Conservation (phyloP, 805 yeast species). For the Candida maesae region DNA sequence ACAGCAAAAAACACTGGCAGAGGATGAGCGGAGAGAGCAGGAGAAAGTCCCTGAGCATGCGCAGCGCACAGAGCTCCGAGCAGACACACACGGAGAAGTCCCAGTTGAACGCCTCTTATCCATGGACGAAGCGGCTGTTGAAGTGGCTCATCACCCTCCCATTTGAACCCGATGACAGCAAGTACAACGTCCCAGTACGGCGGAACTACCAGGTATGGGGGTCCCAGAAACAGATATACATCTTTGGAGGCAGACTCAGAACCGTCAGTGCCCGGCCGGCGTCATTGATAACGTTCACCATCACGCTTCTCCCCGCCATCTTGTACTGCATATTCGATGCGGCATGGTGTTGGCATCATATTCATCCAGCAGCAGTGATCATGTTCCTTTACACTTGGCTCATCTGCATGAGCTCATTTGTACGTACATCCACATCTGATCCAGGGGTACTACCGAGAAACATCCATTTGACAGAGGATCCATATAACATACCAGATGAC, state of each 20-base stretch:
- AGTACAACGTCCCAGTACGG: not conserved
- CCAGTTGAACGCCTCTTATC: too few relatives aligned
- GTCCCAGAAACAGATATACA: conserved; percentile 42
- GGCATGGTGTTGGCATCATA: conserved; percentile 51
- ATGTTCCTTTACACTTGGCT: conserved; percentile 58
- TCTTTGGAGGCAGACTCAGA: conserved; percentile 64
- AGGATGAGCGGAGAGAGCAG: too few relatives aligned
- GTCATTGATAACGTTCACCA: conserved; percentile 33
- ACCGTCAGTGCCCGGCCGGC: conserved; percentile 39
- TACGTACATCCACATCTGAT: conserved; percentile 56
- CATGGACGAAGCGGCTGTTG: conserved; percentile 12
- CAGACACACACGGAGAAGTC: too few relatives aligned
- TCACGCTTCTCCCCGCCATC: conserved; percentile 43
- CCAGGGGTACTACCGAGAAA: conserved; percentile 70
- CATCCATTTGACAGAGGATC: conserved; percentile 48
- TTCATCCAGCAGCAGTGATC: conserved; percentile 53
- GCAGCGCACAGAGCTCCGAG: not conserved
- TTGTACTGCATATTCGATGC: conserved; percentile 43
- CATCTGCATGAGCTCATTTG: conserved; percentile 42
- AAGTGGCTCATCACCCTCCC: conserved; percentile 26
- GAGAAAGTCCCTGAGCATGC: not conserved
- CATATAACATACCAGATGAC: conserved; percentile 48
- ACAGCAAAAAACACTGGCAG: too few relatives aligned
- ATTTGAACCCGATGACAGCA: not conserved
- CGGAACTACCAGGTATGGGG: conserved; percentile 42